Base-by-base conservation (phyloP, 495 filamentous ascomycete genomes). In the Sphaerosporella brunnea region DNA sequence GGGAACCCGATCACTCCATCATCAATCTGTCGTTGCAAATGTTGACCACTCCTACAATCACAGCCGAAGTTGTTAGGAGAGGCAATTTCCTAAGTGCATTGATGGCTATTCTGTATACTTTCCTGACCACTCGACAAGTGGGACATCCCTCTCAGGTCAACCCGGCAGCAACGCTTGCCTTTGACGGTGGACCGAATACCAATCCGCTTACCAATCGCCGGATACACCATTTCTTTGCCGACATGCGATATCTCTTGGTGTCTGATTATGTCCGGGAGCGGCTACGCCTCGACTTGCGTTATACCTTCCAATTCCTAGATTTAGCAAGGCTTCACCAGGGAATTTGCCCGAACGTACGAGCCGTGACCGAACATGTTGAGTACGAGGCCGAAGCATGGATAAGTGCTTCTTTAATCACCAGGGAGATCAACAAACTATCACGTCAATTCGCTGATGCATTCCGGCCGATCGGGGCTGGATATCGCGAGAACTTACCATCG, bases 331-430 rank as follows among this genome's bases (percentile, higher is more conserved):
- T 99, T 25, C 84, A 92, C 42, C 90, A 99, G 64, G 90, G 90
- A 0, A 93, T 96, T 34, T 94, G 88, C 55, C 92, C 90, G 11
- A 99, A 96, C 54, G 66, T 85, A 3, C 74, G 90, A 48, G 88
- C 87, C 1, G 77, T 93, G 24, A 84, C 82, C 18, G 90, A 99
- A 51, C 90, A 99, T 58, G 81, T 99, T 4, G 92, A 96, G 59
- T 99, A 95, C 56, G 90, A 99, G 63, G 90, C 86, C 4, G 90
- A 99, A 58, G 80, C 84, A 23, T 99, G 90, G 90, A 95, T 99
- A 39, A 90, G 79, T 53, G 90, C 92, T 0, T 88, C 84, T 5
- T 73, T 99, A 34, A 80, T 96, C 41, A 95, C 88, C 43, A 73
- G 85, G 40, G 88, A 99, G 62, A 83, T 99, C 62, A 96, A 94